Conservation (phyloP, 495 filamentous ascomycete species). For the Neurospora sp. region DNA sequence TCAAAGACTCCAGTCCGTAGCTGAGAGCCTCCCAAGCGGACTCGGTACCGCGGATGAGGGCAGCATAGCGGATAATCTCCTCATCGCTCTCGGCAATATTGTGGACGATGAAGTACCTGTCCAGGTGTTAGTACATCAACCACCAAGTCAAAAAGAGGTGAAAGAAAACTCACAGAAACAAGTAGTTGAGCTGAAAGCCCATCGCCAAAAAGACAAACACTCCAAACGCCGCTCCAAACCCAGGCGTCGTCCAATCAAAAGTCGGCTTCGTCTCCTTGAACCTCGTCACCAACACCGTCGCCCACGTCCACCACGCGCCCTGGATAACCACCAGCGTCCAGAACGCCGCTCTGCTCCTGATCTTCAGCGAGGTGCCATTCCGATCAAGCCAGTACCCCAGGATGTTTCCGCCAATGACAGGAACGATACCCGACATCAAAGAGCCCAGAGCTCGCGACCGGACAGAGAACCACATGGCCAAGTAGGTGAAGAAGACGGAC, state of each 20-base stretch:
- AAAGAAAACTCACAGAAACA: slow-evolving; percentile 40
- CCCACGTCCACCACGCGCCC: slow-evolving; percentile 55
- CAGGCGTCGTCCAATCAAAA: slow-evolving; percentile 47
- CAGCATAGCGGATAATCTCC: slow-evolving; percentile 51
- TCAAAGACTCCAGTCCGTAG: slow-evolving; percentile 47
- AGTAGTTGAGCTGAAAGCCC: slow-evolving; percentile 55
- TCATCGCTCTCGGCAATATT: slow-evolving; percentile 45
- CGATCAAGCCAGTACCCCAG: slow-evolving; percentile 48
- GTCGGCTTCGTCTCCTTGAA: slow-evolving; percentile 40
- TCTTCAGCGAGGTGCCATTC: slow-evolving; percentile 37
- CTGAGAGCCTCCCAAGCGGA: slow-evolving; percentile 53
- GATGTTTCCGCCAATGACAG: slow-evolving; percentile 46
- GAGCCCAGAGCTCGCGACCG: slow-evolving; percentile 52
- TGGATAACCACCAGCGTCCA: slow-evolving; percentile 40
- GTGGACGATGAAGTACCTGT: slow-evolving; percentile 51
- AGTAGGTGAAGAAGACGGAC: slow-evolving; percentile 54
- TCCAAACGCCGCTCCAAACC: slow-evolving; percentile 47
- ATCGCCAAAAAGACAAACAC: slow-evolving; percentile 49
- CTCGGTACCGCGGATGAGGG: slow-evolving; percentile 50
- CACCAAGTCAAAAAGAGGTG: background rate
- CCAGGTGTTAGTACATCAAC: background rate
- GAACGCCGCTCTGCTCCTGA: slow-evolving; percentile 30
- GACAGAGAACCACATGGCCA: slow-evolving; percentile 50
- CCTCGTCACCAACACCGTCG: slow-evolving; percentile 43
- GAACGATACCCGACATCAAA: slow-evolving; percentile 50